These are phyloP conservation scores for Termitomyces sp. DNA, from an alignment of 768 basidiomycete species.

Conservation along the genomic window DNA sequence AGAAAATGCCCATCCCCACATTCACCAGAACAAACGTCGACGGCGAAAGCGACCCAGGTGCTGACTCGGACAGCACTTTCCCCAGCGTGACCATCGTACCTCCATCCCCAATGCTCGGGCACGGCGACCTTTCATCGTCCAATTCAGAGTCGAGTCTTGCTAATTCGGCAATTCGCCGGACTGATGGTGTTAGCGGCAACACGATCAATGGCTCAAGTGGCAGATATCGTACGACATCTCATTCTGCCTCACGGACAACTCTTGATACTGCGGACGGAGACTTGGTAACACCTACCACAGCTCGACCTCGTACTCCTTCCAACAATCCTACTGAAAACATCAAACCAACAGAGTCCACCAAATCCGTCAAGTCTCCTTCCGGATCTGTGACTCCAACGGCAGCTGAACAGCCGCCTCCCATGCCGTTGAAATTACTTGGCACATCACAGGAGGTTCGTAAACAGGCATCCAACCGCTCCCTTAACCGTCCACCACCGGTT, in stretches of 20 bases:
- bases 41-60: constrained; percentile 9
- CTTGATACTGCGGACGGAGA: constrained; percentile 13
- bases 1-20: constrained; percentile 9
- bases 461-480: constrained; percentile 31
- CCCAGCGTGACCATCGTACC: constrained; percentile 41
- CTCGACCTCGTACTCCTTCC: constrained; percentile 11
- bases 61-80: constrained; percentile 26
- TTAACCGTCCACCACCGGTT: constrained; percentile 24
- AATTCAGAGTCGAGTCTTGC: constrained; percentile 19
- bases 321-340: neutral
- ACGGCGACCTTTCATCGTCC: constrained; percentile 19
- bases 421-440: constrained; percentile 16
- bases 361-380: constrained; percentile 7
- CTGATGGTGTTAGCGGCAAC: constrained; percentile 13
- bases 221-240: constrained; percentile 18
- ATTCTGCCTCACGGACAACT: constrained; percentile 9
- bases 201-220: constrained; percentile 6
- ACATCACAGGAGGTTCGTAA: constrained; percentile 24
- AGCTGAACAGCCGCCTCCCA: constrained; percentile 15
- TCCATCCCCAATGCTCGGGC: constrained; percentile 32
- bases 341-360: constrained; percentile 9
- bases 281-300: constrained; percentile 15
- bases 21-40: constrained; percentile 17
- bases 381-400: constrained; percentile 13
- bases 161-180: constrained; percentile 10